These are phyloP conservation scores for Cercis canadensis DNA, from an alignment of 306 rosid genomes.

Conservation along the genomic window DNA sequence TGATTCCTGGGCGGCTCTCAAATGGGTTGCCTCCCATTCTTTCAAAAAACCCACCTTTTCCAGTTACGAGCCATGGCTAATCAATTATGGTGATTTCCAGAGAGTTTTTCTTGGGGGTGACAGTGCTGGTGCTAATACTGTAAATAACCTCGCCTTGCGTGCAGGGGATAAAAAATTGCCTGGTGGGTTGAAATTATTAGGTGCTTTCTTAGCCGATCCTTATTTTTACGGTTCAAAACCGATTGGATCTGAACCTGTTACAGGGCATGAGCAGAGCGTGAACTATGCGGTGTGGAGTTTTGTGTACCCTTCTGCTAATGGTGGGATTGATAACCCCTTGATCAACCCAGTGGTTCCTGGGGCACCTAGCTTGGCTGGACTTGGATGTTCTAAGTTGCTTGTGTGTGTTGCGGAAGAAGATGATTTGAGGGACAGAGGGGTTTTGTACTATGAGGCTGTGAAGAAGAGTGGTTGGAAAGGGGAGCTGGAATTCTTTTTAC, in stretches of 20 bases:
- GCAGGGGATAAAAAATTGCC: constrained; percentile 41
- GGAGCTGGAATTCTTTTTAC: constrained; percentile 27
- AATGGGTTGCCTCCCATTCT: constrained; percentile 45
- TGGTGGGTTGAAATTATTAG: constrained; percentile 36
- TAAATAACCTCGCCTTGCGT: constrained; percentile 44
- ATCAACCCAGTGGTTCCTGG: constrained; percentile 36
- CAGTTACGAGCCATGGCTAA: constrained; percentile 52
- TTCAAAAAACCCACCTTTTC: neutral
- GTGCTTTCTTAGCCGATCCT: constrained; percentile 43
- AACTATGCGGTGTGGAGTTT: constrained; percentile 32
- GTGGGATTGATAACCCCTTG: constrained; percentile 38
- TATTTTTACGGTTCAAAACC: constrained; percentile 46
- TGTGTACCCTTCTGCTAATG: constrained; percentile 34
- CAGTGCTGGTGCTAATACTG: constrained; percentile 55
- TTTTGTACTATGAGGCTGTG: constrained; percentile 36
- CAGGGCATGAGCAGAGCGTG: neutral
- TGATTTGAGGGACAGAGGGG: constrained; percentile 43
- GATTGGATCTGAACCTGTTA: constrained; percentile 19
- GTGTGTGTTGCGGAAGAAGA: constrained; percentile 45
- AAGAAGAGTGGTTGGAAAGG: constrained; percentile 48
- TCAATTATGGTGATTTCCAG: constrained; percentile 30
- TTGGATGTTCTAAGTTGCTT: constrained; percentile 38
- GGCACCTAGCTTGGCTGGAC: constrained; percentile 40
- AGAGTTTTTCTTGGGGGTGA: constrained; percentile 55
- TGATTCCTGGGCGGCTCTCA: constrained; percentile 48